Conservation (phyloP, 306 rosid species). For the Rosa lucieae region DNA sequence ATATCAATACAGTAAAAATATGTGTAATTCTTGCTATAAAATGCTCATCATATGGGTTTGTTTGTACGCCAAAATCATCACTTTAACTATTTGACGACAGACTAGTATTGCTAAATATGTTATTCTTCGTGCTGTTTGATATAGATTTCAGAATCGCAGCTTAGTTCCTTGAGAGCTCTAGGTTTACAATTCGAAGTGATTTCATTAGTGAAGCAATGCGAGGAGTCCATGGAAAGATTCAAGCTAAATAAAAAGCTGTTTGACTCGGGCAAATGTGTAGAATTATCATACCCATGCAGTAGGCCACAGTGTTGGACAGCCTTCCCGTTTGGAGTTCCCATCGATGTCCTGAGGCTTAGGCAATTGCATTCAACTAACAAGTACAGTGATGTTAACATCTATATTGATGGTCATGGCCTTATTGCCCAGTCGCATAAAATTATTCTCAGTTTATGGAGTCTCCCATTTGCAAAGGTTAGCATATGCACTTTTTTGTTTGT, state of each 20-base stretch:
- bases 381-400: constrained; percentile 67
- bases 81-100: neutral
- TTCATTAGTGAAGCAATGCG: constrained; percentile 78
- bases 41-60: neutral
- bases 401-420: constrained; percentile 63
- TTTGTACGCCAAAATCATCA: neutral
- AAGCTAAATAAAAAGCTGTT: constrained; percentile 54
- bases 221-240: constrained; percentile 58
- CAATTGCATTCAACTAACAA: constrained; percentile 59
- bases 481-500: constrained; percentile 6
- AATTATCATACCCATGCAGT: constrained; percentile 58
- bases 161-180: constrained; percentile 66
- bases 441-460: constrained; percentile 91
- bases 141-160: constrained; percentile 67
- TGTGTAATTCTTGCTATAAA: neutral
- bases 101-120: neutral
- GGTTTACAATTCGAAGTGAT: constrained; percentile 70
- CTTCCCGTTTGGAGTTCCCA: constrained; percentile 67
- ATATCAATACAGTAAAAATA: neutral
- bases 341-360: constrained; percentile 48
- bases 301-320: constrained; percentile 53
- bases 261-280: constrained; percentile 53
- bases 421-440: constrained; percentile 66
- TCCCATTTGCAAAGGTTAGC: constrained; percentile 84
- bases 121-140: constrained; percentile 29